Evolutionary conservation across 176 grass and related monocot species (phyloP).

Genomic region (Oryza australiensis): DNA sequence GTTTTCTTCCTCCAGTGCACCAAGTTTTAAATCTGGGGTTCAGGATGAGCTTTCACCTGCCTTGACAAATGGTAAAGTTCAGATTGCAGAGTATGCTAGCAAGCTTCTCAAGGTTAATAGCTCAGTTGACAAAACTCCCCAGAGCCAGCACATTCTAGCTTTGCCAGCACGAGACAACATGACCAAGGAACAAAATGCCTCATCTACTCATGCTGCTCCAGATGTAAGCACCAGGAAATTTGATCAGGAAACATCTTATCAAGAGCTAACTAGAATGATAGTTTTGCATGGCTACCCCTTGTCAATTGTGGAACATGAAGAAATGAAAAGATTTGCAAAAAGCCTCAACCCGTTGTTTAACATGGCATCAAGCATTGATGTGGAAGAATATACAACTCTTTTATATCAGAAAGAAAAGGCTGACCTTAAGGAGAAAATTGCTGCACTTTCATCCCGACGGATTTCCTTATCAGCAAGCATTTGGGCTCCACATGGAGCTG

Average conservation of each 20-base stretch:
- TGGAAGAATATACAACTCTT: slow-evolving; percentile 53
- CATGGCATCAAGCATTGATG: slow-evolving; percentile 52
- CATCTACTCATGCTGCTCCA: slow-evolving; percentile 17
- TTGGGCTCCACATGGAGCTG: slow-evolving; percentile 41
- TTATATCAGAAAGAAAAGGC: slow-evolving; percentile 58
- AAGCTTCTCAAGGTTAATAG: slow-evolving; percentile 32
- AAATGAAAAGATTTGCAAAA: slow-evolving; percentile 58
- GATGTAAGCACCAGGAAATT: slow-evolving; percentile 31
- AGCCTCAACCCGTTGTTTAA: slow-evolving; percentile 52
- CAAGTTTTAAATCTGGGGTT: slow-evolving; percentile 36
- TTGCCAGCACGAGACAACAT: slow-evolving; percentile 42
- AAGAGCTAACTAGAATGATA: slow-evolving; percentile 49
- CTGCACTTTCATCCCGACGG: slow-evolving; percentile 26
- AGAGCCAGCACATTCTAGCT: slow-evolving; percentile 40
- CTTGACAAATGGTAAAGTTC: slow-evolving; percentile 62
- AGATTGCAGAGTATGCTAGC: slow-evolving; percentile 58
- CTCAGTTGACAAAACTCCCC: slow-evolving; percentile 14
- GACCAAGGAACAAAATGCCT: slow-evolving; percentile 23
- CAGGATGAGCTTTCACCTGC: slow-evolving; percentile 57
- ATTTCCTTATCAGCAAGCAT: slow-evolving; percentile 57
- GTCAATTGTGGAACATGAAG: slow-evolving; percentile 54
- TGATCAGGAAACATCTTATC: slow-evolving; percentile 50
- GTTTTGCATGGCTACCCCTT: slow-evolving; percentile 55
- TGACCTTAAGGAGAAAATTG: slow-evolving; percentile 58
- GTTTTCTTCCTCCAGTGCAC: slow-evolving; percentile 29